These are phyloP conservation scores for Wallacemonas sp. DNA, from an alignment of 208 protist species.

Conservation along the genomic window DNA sequence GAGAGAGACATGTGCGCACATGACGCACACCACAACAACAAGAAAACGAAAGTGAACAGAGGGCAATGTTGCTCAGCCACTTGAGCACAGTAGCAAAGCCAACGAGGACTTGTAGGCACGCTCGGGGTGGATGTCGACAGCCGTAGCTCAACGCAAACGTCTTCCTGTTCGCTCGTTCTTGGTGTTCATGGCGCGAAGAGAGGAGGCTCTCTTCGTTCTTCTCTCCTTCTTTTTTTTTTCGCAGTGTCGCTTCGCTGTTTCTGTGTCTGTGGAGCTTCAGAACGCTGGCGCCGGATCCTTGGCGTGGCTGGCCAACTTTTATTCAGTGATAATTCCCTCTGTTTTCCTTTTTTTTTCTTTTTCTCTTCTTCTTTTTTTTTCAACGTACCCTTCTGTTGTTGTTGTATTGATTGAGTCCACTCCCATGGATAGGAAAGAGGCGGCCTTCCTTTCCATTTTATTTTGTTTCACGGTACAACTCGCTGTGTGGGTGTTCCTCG, in stretches of 20 bases:
- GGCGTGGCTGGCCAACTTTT: too few relatives aligned
- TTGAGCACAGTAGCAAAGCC: too few relatives aligned
- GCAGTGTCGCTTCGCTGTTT: not conserved
- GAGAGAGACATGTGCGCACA: not conserved
- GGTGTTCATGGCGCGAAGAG: conserved; percentile 11
- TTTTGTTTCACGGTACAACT: too few relatives aligned
- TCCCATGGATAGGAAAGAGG: too few relatives aligned
- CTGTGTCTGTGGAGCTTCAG: too few relatives aligned
- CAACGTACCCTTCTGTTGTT: not conserved
- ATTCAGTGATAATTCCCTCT: not conserved
- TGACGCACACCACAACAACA: not conserved
- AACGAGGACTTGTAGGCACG: too few relatives aligned
- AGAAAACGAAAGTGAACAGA: not conserved
- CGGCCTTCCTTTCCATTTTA: too few relatives aligned
- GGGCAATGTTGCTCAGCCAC: not conserved
- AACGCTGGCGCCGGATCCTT: too few relatives aligned
- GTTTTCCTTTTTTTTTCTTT: conserved; percentile 6
- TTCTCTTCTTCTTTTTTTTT: conserved; percentile 9
- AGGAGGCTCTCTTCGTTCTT: not conserved
- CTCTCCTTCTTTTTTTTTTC: not conserved
- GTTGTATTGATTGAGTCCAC: not conserved
- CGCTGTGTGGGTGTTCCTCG: too few relatives aligned
- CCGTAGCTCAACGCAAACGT: too few relatives aligned
- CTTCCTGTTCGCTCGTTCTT: too few relatives aligned
- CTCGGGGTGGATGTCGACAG: too few relatives aligned